A percentile compares a stretch with the other conserved stretches of the same genome.
These are phyloP conservation scores for Staphylotrichum tortipilum DNA, from an alignment of 495 filamentous ascomycete species.

Conservation along the genomic window DNA sequence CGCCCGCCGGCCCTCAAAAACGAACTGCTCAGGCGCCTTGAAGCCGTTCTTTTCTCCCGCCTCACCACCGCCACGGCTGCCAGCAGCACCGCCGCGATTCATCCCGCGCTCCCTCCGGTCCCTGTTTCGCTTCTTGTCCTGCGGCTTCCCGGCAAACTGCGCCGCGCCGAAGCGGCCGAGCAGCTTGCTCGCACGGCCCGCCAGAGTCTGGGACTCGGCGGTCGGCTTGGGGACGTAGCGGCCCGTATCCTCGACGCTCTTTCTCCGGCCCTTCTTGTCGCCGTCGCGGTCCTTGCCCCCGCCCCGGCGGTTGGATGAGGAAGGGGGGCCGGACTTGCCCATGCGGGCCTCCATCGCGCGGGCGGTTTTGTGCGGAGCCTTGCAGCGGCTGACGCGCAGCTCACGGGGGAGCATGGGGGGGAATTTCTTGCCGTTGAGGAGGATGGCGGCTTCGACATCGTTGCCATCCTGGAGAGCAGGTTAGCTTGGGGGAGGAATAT, in stretches of 20 bases:
- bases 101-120: constrained; percentile 20
- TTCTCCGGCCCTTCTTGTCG: constrained; percentile 19
- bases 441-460: constrained; percentile 76
- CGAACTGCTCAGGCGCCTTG: constrained; percentile 55
- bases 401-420: constrained; percentile 83
- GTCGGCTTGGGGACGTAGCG: constrained; percentile 56
- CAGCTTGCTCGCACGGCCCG: constrained; percentile 74
- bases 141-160: constrained; percentile 39
- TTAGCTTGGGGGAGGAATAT: constrained; percentile 3
- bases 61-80: not conserved
- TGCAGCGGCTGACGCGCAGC: constrained; percentile 78
- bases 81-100: not conserved
- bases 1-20: constrained; percentile 88
- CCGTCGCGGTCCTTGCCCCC: constrained; percentile 15
- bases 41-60: constrained; percentile 9
- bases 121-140: constrained; percentile 24
- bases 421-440: constrained; percentile 83
- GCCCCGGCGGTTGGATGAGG: constrained; percentile 5
- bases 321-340: not conserved
- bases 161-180: constrained; percentile 71
- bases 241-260: constrained; percentile 7
- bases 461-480: constrained; percentile 55
- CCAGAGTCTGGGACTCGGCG: constrained; percentile 58
- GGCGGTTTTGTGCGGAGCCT: constrained; percentile 62
- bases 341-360: constrained; percentile 30